A percentile compares a stretch with the other conserved stretches of the same genome.
These are phyloP conservation scores for Crinitomyces ghanaensis DNA, from an alignment of 805 yeast species.

Conservation along the genomic window DNA sequence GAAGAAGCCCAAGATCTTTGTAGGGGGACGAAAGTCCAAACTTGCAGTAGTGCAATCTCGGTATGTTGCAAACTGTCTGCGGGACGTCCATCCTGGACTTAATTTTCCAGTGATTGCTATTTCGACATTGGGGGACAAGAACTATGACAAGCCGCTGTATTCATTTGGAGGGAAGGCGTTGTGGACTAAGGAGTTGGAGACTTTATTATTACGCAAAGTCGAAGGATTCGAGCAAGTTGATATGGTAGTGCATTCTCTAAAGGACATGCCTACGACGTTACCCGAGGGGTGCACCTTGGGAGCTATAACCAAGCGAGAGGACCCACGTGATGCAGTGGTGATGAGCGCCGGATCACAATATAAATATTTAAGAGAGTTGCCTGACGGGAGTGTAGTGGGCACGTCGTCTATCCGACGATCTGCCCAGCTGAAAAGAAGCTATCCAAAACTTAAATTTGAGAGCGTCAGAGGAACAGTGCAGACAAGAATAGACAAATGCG, in stretches of 20 bases:
- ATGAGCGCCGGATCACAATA: conserved; percentile 59
- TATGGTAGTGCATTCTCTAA: conserved; percentile 84
- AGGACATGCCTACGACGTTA: conserved; percentile 73
- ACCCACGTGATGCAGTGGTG: conserved; percentile 85
- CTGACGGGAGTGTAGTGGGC: conserved; percentile 79
- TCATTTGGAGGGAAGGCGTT: conserved; percentile 92
- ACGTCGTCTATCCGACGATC: conserved; percentile 91
- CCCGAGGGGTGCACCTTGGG: conserved; percentile 89
- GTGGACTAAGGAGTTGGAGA: conserved; percentile 94
- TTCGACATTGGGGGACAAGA: conserved; percentile 83
- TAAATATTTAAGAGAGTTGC: conserved; percentile 59
- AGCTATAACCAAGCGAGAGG: conserved; percentile 75
- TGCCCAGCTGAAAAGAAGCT: conserved; percentile 72
- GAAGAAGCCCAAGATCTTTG: conserved; percentile 21
- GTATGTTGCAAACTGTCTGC: conserved; percentile 52
- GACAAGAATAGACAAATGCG: conserved; percentile 74
- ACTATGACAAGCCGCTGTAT: conserved; percentile 74
- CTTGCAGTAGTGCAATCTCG: conserved; percentile 83
- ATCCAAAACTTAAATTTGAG: conserved; percentile 68
- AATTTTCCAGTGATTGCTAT: conserved; percentile 69
- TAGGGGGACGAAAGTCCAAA: conserved; percentile 85
- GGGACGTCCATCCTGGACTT: conserved; percentile 48
- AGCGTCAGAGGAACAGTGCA: conserved; percentile 77
- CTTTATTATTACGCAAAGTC: conserved; percentile 45
- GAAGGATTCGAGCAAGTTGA: conserved; percentile 62